These are phyloP conservation scores for Darksidea phi DNA, from an alignment of 495 filamentous ascomycete genomes.

Conservation along the genomic window DNA sequence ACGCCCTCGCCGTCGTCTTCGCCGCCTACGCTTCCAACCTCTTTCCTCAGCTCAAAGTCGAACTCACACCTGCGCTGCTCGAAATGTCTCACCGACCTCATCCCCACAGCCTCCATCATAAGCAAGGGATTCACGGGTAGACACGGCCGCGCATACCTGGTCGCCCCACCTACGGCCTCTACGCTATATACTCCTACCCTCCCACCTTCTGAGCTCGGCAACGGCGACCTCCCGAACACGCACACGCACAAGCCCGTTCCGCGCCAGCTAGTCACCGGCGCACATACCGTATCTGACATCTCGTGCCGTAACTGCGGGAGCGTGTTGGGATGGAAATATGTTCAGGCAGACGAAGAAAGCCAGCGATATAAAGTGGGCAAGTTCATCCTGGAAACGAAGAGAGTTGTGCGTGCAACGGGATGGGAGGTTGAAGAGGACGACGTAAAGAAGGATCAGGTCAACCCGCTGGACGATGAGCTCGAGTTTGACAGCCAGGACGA, in stretches of 20 bases:
- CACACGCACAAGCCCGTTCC: conserved; percentile 61
- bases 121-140: conserved; percentile 90
- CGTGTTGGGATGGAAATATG: conserved; percentile 90
- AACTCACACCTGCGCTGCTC: conserved; percentile 68
- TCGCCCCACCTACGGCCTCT: conserved; percentile 53
- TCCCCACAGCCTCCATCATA: conserved; percentile 74
- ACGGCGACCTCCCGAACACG: conserved; percentile 54
- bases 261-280: conserved; percentile 75
- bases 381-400: conserved; percentile 87
- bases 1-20: conserved; percentile 27
- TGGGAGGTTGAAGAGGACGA: conserved; percentile 57
- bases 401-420: conserved; percentile 61
- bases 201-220: conserved; percentile 30
- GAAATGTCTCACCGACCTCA: conserved; percentile 71
- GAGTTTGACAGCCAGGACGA: conserved; percentile 91
- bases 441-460: conserved; percentile 53
- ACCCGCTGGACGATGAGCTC: conserved; percentile 44
- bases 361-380: conserved; percentile 95
- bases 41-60: conserved; percentile 50
- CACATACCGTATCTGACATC: conserved; percentile 47
- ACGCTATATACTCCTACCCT: conserved; percentile 22
- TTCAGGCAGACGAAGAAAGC: conserved; percentile 73
- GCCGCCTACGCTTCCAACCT: conserved; percentile 30
- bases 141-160: conserved; percentile 90
- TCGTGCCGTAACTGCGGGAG: conserved; percentile 61